Percentiles rank a stretch among this genome's conserved stretches.
These are phyloP conservation scores for Acanthamoeba polyphaga DNA, from an alignment of 208 protist species.

Conservation along the genomic window DNA sequence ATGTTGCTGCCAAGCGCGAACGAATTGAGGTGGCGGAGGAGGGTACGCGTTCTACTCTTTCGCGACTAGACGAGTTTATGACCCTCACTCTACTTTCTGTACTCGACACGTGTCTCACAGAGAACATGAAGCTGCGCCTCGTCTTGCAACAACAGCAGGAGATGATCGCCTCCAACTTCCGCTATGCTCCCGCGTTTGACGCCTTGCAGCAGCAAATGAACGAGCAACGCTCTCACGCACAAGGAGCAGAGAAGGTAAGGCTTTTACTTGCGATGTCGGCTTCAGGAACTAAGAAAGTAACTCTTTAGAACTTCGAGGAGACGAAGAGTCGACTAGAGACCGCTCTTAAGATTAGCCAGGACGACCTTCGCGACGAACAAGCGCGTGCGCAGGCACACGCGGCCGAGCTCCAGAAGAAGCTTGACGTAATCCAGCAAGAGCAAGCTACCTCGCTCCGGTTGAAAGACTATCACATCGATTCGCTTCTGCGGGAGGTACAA, in stretches of 20 bases:
- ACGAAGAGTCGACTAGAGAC: background rate
- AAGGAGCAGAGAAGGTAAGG: background rate
- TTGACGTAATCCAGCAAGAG: background rate
- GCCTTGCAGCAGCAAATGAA: background rate
- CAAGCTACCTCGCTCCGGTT: background rate
- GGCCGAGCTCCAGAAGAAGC: background rate
- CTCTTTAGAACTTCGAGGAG: background rate
- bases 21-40: too few species aligned
- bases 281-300: background rate
- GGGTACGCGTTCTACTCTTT: too few species aligned
- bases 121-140: background rate
- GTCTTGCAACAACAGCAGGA: background rate
- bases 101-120: too few species aligned
- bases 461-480: background rate
- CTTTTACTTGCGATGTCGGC: background rate
- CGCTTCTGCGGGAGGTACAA: background rate
- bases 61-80: background rate
- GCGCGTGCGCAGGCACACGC: background rate
- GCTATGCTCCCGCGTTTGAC: background rate
- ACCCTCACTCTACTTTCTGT: too few species aligned
- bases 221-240: background rate
- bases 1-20: too few species aligned
- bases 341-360: background rate
- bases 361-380: background rate
- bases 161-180: background rate